These are phyloP conservation scores for Capsaspora owczarzaki DNA, from an alignment of 78 protist species.

Conservation along the genomic window DNA sequence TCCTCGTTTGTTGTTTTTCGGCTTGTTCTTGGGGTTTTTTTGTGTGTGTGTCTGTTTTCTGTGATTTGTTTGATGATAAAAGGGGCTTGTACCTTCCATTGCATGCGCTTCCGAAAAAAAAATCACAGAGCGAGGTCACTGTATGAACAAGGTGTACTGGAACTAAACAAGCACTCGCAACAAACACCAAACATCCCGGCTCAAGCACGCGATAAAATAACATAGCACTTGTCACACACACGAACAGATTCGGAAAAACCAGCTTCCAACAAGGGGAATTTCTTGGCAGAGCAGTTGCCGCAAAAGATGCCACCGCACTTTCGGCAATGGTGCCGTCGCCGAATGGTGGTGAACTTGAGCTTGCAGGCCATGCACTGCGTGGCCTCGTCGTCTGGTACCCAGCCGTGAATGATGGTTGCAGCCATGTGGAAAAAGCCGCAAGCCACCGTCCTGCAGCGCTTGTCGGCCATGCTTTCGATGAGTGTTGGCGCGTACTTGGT, in stretches of 20 bases:
- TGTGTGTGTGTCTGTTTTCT: neutral
- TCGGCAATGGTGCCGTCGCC: conserved; percentile 32
- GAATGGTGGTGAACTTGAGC: neutral
- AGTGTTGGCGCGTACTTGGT: neutral
- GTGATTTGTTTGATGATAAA: neutral
- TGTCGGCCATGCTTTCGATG: neutral
- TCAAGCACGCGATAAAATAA: neutral
- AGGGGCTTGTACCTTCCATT: neutral
- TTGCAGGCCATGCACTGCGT: conserved; percentile 9
- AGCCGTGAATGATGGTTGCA: neutral
- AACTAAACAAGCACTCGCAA: neutral
- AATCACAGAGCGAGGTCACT: neutral
- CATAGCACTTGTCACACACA: conserved; percentile 24
- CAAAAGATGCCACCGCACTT: conserved; percentile 27
- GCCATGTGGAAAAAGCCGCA: neutral
- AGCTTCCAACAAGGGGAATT: neutral
- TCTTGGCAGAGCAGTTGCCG: conserved; percentile 15
- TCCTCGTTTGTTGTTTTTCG: no score
- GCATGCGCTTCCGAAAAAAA: neutral
- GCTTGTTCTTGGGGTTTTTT: no score
- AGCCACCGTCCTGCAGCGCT: neutral
- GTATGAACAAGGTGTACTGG: neutral
- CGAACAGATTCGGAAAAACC: conserved; percentile 2
- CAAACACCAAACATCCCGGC: neutral
- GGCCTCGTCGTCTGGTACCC: conserved; percentile 14